Evolutionary conservation across 1,139 yeast species (phyloP).

Genomic region (Yamadazyma jaroonii): DNA sequence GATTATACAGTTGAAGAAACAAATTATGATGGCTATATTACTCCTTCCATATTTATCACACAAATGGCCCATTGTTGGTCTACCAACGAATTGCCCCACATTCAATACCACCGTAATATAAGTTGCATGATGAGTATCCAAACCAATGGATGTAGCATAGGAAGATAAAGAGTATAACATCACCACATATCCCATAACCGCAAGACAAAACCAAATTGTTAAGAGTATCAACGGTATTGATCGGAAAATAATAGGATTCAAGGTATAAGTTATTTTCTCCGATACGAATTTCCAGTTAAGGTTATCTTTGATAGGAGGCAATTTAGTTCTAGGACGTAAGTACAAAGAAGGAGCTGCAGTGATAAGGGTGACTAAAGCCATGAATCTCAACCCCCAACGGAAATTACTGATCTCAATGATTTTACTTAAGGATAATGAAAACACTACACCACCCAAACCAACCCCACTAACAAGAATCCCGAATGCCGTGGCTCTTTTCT

Average conservation of each 20-base stretch:
- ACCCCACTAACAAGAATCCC: constrained; percentile 62
- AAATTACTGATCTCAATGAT: constrained; percentile 54
- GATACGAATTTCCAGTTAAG: constrained; percentile 19
- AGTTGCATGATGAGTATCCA: constrained; percentile 54
- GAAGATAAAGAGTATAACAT: constrained; percentile 61
- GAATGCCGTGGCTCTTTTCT: constrained; percentile 54
- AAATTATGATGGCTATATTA: constrained; percentile 41
- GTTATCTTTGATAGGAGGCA: constrained; percentile 23
- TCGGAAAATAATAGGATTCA: constrained; percentile 29
- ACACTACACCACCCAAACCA: constrained; percentile 65
- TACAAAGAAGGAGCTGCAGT: constrained; percentile 28
- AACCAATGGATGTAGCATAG: constrained; percentile 59
- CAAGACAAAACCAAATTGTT: constrained; percentile 55
- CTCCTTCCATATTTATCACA: constrained; percentile 61
- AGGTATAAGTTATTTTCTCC: constrained; percentile 21
- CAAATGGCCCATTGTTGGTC: constrained; percentile 58
- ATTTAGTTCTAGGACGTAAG: constrained; percentile 43
- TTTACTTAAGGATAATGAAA: constrained; percentile 47
- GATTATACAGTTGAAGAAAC: constrained; percentile 32
- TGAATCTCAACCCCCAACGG: constrained; percentile 64
- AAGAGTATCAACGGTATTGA: constrained; percentile 40
- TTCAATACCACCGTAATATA: constrained; percentile 59
- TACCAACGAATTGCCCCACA: constrained; percentile 62
- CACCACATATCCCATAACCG: constrained; percentile 56
- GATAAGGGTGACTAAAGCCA: constrained; percentile 37